Base-by-base conservation (phyloP, 164 flowering plant species). In the Macadamia tetraphylla region DNA sequence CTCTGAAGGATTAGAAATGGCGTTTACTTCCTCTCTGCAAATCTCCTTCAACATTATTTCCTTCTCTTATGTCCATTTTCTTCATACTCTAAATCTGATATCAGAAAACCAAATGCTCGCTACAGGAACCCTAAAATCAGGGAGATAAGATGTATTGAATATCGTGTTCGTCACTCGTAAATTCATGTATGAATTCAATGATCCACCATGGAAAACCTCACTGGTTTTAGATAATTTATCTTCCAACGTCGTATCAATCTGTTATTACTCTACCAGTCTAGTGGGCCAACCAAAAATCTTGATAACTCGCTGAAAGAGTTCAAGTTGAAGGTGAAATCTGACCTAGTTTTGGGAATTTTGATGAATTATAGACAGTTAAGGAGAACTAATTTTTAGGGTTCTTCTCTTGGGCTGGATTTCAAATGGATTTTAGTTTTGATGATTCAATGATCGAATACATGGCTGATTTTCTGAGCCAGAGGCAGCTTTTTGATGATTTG, bases 401-500 rank as follows among this genome's bases (percentile, higher is more conserved):
- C 73, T 79, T 81, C 65, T 81, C 82, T 9, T 83, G 84, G 86
- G 82, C 82, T 56, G 86, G 83, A 17, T 40, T 65, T 31, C 77
- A 75, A 48, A 46, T 83, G 73, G 77, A 77, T 12, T 81, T 81
- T 74, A 40, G 40, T 67, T 81, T 83, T 67, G 79, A 83, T 57
- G 84, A 79, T 62, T 67, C 72, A 32, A 77, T 83, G 76, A 58
- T 81, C 59, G 84, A 81, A 43, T 83, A 81, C 70, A 76, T 73
- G 79, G 83, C 81, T 31, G 81, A 83, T 74, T 83, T 79, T 67
- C 65, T 83, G 15, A 77, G 86, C 35, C 67, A 81, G 68, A 77
- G 86, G 79, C 79, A 83, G 76, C 79, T 83, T 40, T 83, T 83
- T 52, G 86, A 83, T 72, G 86, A 83, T 65, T 56, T 83, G 66